phyloP scores from a whole-genome alignment of 805 yeast genomes.

The Starmerella vitae region DNA sequence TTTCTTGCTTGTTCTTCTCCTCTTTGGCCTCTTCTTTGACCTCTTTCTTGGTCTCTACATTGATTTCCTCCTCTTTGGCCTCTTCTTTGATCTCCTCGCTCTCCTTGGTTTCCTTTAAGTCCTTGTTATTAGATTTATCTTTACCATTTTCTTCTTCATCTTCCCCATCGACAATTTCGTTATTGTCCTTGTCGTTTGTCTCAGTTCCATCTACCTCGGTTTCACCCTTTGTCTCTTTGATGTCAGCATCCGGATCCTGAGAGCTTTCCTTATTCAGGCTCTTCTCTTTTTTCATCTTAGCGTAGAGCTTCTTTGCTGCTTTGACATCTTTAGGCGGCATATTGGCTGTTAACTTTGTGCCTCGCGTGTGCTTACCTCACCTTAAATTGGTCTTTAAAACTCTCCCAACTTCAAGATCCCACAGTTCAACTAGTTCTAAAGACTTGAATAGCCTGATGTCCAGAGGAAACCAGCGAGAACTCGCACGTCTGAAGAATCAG shows the following conservation, averaged over 20 bases:
- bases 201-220: neutral
- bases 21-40: conserved; percentile 1
- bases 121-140: neutral
- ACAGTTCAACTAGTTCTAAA: neutral
- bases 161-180: no score
- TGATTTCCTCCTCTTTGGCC: neutral
- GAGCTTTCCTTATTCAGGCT: conserved; percentile 35
- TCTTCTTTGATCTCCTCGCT: neutral
- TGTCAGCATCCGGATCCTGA: conserved; percentile 22
- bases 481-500: conserved; percentile 75
- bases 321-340: conserved; percentile 32
- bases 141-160: neutral
- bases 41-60: conserved; percentile 3
- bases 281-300: conserved; percentile 50
- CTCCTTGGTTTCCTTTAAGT: neutral
- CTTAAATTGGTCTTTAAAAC: neutral
- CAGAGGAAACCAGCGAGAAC: conserved; percentile 92
- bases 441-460: conserved; percentile 54
- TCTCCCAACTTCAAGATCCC: neutral
- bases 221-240: conserved; percentile 7
- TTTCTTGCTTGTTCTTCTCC: neutral
- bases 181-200: neutral
- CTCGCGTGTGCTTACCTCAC: no score
- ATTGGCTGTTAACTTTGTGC: no score
- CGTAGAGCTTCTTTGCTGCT: conserved; percentile 60